Evolutionary conservation across 1,284 basidiomycete genomes (phyloP).

Genomic region (Amylostereum chailletii): DNA sequence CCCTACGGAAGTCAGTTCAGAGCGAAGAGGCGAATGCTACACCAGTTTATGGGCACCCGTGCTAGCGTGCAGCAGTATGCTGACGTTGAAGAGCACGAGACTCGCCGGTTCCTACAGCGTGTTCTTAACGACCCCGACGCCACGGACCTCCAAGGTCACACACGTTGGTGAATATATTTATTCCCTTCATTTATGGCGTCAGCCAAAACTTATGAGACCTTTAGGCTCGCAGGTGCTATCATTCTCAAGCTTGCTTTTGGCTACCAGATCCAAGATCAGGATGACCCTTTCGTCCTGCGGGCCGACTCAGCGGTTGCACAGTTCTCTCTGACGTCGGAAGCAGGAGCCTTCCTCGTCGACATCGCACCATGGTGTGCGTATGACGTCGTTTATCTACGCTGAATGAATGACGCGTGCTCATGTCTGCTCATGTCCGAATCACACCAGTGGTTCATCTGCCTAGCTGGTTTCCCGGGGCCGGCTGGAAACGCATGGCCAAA

Average conservation of each 20-base stretch:
- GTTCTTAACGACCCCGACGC: background rate
- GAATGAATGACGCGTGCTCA: background rate
- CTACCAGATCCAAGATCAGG: background rate
- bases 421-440: background rate
- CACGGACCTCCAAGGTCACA: background rate
- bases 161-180: background rate
- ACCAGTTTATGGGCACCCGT: background rate
- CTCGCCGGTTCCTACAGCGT: background rate
- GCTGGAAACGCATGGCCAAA: background rate
- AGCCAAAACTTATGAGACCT: background rate
- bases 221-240: background rate
- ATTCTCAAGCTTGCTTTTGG: background rate
- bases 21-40: conserved; percentile 21
- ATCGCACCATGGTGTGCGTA: background rate
- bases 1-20: conserved; percentile 27
- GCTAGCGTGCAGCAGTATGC: background rate
- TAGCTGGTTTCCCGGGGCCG: background rate
- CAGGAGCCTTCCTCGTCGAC: background rate
- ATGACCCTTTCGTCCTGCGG: background rate
- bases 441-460: background rate
- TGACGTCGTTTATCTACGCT: too few relatives aligned
- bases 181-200: background rate
- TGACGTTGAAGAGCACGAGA: background rate
- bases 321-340: background rate
- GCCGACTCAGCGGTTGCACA: background rate